Evolutionary conservation across 768 basidiomycete genomes (phyloP), one percentile per base, ranked within the genome.

Genomic region (Cubamyces sp.): DNA sequence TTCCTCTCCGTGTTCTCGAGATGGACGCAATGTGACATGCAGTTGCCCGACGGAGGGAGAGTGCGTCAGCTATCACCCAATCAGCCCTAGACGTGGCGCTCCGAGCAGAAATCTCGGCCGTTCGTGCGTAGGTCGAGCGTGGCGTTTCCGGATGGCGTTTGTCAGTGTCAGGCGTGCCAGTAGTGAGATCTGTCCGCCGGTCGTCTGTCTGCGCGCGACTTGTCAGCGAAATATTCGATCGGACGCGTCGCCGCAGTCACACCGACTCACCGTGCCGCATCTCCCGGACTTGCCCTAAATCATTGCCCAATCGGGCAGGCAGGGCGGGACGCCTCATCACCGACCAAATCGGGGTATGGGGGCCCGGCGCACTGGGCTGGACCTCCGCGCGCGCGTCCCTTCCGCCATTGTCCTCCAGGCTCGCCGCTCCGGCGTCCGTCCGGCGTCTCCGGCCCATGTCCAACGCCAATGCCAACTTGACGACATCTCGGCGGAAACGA

Each of bases 231-330:
- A 59, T 57, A 56, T 58, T 43, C 62, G 59, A 67, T 58, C 65
- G 61, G 59, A 45, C 58, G 54, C 59, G 55, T 28, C 11, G 47
- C 51, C 43, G 57, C 57, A 60, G 45, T 55, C 50, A 40, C 64
- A 43, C 64, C 63, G 62, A 53, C 53, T 59, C 61, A 61, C 62
- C 66, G 66, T 60, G 60, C 65, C 65, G 65, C 48, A 62, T 53
- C 21, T 52, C 55, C 64, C 64, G 66, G 54, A 18, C 65, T 62
- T 66, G 65, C 65, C 66, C 66, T 65, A 57, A 65, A 68, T 21
- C 54, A 19, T 8, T 23, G 19, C 58, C 58, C 8, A 26, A 39
- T 49, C 46, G 1, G 62, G 64, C 46, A 40, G 12, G 19, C 46
- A 34, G 34, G 59, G 54, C 61, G 57, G 65, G 59, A 45, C 57